Base-by-base conservation (phyloP, 2,329 filamentous ascomycete genomes). In the Aspergillus nomiae region DNA sequence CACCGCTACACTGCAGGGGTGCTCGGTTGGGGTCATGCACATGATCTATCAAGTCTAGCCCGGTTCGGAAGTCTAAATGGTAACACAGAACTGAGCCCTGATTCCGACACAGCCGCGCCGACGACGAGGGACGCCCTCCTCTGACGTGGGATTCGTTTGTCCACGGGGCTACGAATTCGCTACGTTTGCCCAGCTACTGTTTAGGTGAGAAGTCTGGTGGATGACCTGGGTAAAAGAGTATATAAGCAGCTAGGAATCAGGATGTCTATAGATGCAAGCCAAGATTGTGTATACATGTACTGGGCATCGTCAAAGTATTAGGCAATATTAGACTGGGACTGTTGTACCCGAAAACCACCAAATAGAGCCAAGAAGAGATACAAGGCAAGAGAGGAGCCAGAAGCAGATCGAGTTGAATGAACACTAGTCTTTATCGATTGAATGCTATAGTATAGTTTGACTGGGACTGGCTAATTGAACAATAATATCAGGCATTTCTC, bases 401-500 rank as follows among this genome's bases (percentile, higher is more conserved):
- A 38, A 55, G 34, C 51, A 55, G 32, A 41, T 43, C 34, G 30
- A 54, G 38, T 56, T 50, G 58, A 51, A 60, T 46, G 36, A 65
- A 63, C 43, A 60, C 43, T 62, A 62, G 57, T 63, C 63, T 69
- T 64, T 63, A 67, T 74, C 71, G 69, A 75, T 75, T 73, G 63
- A 66, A 71, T 70, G 67, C 71, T 74, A 75, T 72, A 71, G 60
- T 70, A 65, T 70, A 69, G 65, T 72, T 73, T 73, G 71, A 72
- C 67, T 74, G 55, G 59, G 61, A 68, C 64, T 63, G 70, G 74
- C 73, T 76, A 76, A 76, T 74, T 58, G 65, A 73, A 73, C 67
- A 73, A 63, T 56, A 64, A 65, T 54, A 73, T 67, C 67, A 75
- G 70, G 74, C 72, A 76, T 76, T 75, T 75, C 76, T 78, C 76